Percentiles rank a stretch among this genome's conserved stretches.
These are phyloP conservation scores for Tricholoma furcatifolium DNA, from an alignment of 768 basidiomycete species.

Conservation along the genomic window DNA sequence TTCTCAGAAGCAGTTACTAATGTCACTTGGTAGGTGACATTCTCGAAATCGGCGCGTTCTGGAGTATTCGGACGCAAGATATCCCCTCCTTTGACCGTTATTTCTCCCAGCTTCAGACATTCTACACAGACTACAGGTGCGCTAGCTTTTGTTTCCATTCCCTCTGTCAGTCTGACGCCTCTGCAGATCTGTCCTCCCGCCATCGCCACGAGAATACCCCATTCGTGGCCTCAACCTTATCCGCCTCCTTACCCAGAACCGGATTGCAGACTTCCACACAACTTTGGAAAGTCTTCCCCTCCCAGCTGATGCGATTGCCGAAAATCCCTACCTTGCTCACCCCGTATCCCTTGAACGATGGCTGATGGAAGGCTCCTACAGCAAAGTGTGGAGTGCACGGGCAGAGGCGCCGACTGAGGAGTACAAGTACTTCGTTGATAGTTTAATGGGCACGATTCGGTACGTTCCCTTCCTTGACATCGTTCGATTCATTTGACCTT, in stretches of 20 bases:
- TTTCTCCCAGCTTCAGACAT: slow-evolving; percentile 86
- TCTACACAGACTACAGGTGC: slow-evolving; percentile 84
- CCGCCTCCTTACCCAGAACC: slow-evolving; percentile 90
- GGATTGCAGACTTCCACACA: slow-evolving; percentile 97
- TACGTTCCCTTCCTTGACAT: slow-evolving; percentile 28
- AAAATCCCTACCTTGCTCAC: slow-evolving; percentile 76
- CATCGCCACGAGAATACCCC: slow-evolving; percentile 83
- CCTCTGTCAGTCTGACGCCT: not conserved
- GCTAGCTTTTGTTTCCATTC: slow-evolving; percentile 5
- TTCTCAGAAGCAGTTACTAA: not conserved
- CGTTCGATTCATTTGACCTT: not conserved
- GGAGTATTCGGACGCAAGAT: slow-evolving; percentile 86
- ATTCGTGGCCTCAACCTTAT: slow-evolving; percentile 94
- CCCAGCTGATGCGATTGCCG: slow-evolving; percentile 62
- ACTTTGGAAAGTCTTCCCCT: slow-evolving; percentile 86
- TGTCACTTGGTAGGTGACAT: slow-evolving; percentile 66
- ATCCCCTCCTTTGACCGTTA: slow-evolving; percentile 94
- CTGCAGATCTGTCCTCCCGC: slow-evolving; percentile 68
- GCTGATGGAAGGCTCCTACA: slow-evolving; percentile 99
- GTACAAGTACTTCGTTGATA: slow-evolving; percentile 92
- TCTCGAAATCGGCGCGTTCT: slow-evolving; percentile 93
- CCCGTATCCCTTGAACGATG: slow-evolving; percentile 92
- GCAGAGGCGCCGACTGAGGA: slow-evolving; percentile 92
- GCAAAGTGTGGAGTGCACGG: slow-evolving; percentile 95
- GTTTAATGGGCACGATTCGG: slow-evolving; percentile 93